Evolutionary conservation across 768 basidiomycete species (phyloP).

Genomic region (Macrolepiota fuliginosa): DNA sequence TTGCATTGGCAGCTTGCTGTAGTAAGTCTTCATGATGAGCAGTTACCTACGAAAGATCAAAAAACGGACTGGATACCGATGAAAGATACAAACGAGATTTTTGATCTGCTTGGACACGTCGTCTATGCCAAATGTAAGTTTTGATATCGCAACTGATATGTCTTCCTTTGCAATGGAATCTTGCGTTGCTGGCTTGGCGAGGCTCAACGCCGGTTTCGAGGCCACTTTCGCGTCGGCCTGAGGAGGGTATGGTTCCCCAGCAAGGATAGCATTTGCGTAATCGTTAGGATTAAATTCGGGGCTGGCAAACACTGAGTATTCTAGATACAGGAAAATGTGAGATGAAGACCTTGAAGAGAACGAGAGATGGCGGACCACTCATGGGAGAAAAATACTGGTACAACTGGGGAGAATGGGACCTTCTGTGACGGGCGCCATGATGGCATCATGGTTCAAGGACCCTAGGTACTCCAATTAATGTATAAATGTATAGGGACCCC

Average conservation of each 20-base stretch:
- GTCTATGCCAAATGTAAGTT: conserved; percentile 84
- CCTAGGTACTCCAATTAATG: neutral
- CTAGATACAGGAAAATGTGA: conserved; percentile 39
- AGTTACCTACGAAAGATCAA: conserved; percentile 54
- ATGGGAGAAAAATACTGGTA: neutral
- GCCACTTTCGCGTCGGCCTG: conserved; percentile 28
- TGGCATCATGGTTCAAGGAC: neutral
- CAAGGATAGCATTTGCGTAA: conserved; percentile 88
- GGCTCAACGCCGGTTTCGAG: conserved; percentile 23
- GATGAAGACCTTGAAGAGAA: conserved; percentile 14
- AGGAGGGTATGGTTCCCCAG: conserved; percentile 73
- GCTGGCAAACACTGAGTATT: conserved; percentile 73
- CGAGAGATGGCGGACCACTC: conserved; percentile 14
- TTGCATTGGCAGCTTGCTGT: conserved; percentile 76
- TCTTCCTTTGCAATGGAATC: conserved; percentile 76
- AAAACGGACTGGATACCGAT: neutral
- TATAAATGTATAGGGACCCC: neutral
- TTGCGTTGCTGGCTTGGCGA: conserved; percentile 34
- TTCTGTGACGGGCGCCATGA: neutral
- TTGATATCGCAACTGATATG: conserved; percentile 85
- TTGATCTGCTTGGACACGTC: conserved; percentile 92
- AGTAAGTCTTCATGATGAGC: conserved; percentile 79
- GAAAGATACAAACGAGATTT: conserved; percentile 55
- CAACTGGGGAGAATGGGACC: neutral
- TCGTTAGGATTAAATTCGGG: conserved; percentile 82